Base-by-base conservation (phyloP, 176 grass and related monocot species). In the Lolium multiflorum region DNA sequence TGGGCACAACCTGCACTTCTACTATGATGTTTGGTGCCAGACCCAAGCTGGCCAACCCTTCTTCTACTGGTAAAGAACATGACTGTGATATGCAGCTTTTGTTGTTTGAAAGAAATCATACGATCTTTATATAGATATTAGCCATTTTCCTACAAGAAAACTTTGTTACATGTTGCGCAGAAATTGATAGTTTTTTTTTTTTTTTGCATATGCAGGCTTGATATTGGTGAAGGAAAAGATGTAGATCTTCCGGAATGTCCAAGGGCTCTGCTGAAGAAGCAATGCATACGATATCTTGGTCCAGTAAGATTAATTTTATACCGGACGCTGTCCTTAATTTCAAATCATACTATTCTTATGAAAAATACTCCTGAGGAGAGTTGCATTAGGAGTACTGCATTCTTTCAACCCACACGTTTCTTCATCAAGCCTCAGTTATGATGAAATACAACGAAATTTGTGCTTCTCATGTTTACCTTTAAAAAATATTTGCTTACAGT, bases 1-100 rank as follows among this genome's bases (percentile, higher is more conserved):
- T 63, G 97, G 97, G 7, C 97, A 99, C 83, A 99, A 99, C 67
- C 89, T 99, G 64, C 92, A 99, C 24, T 86, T 91, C 76, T 99
- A 99, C 89, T 97, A 94, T 60, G 89, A 93, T 44, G 87, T 38
- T 4, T 99, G 97, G 97, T 84, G 75, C 75, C 21, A 89, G 90
- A 97, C 92, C 81, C 78, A 94, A 74, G 94, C 89, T 37, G 94
- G 94, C 51, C 85, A 99, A 71, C 97, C 97, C 10, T 99, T 99
- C 90, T 99, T 99, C 91, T 97, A 99, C 83, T 99, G 97, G 97
- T 97, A 85, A 66, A 90, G 79, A 77, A 83, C 47, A 75, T 68
- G 21, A 46, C 18, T 50, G 7, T 0, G 8, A 49, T 76, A 76
- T 69, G 68, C 17, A 44, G 8, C 10, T 38, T 68, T 39, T 58